Evolutionary conservation across 2,329 filamentous ascomycete genomes (phyloP).

Genomic region (Apiospora rasikravindrae): DNA sequence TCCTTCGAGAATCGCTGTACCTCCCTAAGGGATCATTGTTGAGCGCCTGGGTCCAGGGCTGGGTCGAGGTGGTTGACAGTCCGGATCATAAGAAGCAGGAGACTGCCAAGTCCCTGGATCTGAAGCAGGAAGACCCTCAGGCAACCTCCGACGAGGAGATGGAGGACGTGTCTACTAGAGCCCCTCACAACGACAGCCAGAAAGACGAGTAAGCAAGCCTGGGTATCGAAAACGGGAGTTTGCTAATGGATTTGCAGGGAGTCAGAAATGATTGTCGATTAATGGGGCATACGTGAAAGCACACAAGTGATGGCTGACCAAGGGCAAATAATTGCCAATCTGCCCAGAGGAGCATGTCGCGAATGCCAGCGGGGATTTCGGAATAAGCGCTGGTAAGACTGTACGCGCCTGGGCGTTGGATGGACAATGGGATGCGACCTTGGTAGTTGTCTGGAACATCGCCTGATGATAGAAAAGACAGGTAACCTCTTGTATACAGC

Average conservation of each 20-base stretch:
- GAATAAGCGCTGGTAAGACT: too few relatives aligned
- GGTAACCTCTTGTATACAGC: too few relatives aligned
- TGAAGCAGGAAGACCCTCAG: neutral
- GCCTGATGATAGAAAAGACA: too few relatives aligned
- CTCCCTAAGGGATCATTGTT: neutral
- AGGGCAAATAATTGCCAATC: neutral
- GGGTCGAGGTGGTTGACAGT: neutral
- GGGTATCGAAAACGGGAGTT: neutral
- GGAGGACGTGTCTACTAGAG: neutral
- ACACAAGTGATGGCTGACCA: neutral
- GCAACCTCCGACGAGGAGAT: neutral
- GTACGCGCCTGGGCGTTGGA: too few relatives aligned
- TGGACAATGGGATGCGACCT: too few relatives aligned
- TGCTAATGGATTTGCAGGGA: neutral
- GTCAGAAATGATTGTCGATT: neutral
- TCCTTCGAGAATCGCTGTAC: neutral
- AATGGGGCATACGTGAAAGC: neutral
- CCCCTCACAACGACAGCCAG: neutral
- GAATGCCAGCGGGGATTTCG: too few relatives aligned
- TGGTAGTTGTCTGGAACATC: too few relatives aligned
- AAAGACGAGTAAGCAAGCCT: neutral
- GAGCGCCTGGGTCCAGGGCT: neutral
- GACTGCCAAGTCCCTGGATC: neutral
- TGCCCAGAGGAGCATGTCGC: neutral
- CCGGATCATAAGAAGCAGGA: neutral